Evolutionary conservation across 805 yeast species (phyloP).

Genomic region (Hanseniaspora taiwanica): DNA sequence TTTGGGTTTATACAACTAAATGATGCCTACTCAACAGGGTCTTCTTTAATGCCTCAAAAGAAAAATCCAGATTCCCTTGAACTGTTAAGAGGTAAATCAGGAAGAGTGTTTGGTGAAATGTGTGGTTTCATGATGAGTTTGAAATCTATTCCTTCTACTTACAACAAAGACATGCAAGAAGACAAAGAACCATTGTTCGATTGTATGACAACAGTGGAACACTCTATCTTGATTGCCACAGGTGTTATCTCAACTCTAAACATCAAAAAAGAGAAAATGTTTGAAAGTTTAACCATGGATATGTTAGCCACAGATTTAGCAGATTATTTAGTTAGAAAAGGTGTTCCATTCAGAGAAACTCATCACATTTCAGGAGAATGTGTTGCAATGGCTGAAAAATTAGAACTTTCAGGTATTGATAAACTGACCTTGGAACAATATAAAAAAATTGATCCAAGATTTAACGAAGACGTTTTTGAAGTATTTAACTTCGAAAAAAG

Average conservation of each 20-base stretch:
- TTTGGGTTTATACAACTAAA: constrained; percentile 88
- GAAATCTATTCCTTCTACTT: constrained; percentile 95
- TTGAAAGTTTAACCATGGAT: constrained; percentile 87
- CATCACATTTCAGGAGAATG: constrained; percentile 98
- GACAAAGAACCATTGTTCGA: constrained; percentile 98
- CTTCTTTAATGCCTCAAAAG: constrained; percentile 98
- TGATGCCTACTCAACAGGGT: constrained; percentile 97
- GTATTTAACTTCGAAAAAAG: constrained; percentile 88
- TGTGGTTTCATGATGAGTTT: constrained; percentile 94
- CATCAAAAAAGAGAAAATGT: constrained; percentile 67
- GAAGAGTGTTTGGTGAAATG: constrained; percentile 90
- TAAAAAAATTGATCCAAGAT: constrained; percentile 66
- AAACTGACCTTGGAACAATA: constrained; percentile 66
- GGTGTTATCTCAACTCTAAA: constrained; percentile 86
- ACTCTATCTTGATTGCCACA: constrained; percentile 85
- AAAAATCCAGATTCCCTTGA: constrained; percentile 96
- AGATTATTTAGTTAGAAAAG: constrained; percentile 91
- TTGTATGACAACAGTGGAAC: constrained; percentile 78
- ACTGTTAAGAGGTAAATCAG: constrained; percentile 90
- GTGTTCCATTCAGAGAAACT: constrained; percentile 98
- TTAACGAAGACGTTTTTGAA: constrained; percentile 63
- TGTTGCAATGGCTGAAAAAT: constrained; percentile 80
- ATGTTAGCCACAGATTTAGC: constrained; percentile 99
- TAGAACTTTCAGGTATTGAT: constrained; percentile 71
- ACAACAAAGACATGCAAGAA: constrained; percentile 97